Evolutionary conservation across 257 asterid genomes (phyloP), one percentile per base, ranked within the genome.

Genomic region (Marsdenia floribunda): DNA sequence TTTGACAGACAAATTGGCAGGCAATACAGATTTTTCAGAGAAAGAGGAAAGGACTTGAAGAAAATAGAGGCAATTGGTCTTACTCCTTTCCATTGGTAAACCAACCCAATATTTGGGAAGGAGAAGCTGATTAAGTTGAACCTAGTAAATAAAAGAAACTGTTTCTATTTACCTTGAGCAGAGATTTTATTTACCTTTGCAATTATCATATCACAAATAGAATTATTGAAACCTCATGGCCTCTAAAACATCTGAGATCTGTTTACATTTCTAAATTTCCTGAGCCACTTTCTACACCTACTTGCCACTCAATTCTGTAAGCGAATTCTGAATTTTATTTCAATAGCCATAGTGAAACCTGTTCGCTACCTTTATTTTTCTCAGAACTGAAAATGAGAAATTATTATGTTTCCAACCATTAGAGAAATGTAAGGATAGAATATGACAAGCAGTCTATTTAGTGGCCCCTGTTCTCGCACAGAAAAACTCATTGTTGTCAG

Each of bases 21-120:
- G 24, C 6, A 26, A 26, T 26, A 26, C 21, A 11, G 67, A 29
- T 3, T 26, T 60, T 60, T 26, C 9, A 11, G 29, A 9, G 9
- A 66, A 26, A 60, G 26, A 60, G 40, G 52, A 66, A 6, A 37
- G 70, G 29, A 37, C 26, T 65, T 18, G 16, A 65, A 38, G 70
- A 65, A 65, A 38, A 64, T 64, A 35, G 24, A 64, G 6, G 40
- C 50, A 38, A 37, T 14, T 64, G 24, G 49, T 38, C 71, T 66
- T 66, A 18, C 71, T 38, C 52, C 71, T 38, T 7, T 9, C 46
- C 26, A 3, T 65, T 13, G 1, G 68, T 63, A 33, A 58, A 13
- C 37, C 44, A 63, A 63, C 49, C 49, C 12, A 3, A 65, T 65
- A 65, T 37, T 65, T 65, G 70, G 70, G 19, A 63, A 63, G 69